Evolutionary conservation across 2,329 filamentous ascomycete genomes (phyloP).

Genomic region (Microsporum audouinii): DNA sequence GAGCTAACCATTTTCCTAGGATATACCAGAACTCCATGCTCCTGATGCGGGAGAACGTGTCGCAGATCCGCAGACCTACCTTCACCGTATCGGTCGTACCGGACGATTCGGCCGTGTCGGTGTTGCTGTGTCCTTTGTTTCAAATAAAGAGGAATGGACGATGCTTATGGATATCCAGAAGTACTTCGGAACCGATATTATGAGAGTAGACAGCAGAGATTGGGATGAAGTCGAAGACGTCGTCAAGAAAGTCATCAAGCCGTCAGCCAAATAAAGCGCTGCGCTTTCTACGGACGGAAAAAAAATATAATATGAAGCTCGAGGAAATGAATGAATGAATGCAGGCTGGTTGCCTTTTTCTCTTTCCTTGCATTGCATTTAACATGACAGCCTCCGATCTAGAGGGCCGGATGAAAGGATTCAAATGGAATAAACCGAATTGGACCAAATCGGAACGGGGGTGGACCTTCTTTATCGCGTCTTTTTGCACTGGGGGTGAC

Average conservation of each 20-base stretch:
- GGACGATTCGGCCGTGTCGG: constrained; percentile 94
- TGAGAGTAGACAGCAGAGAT: constrained; percentile 70
- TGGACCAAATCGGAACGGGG: background rate
- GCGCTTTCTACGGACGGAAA: background rate
- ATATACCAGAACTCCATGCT: constrained; percentile 57
- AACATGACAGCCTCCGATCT: background rate
- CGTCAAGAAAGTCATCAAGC: constrained; percentile 71
- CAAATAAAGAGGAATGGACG: constrained; percentile 68
- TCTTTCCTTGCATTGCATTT: background rate
- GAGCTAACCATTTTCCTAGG: constrained; percentile 24
- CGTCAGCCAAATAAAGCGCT: constrained; percentile 7
- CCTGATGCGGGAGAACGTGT: constrained; percentile 48
- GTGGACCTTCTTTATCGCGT: background rate
- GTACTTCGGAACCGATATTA: constrained; percentile 70
- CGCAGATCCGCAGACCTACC: constrained; percentile 87
- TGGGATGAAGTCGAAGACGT: constrained; percentile 82
- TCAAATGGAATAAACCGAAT: background rate
- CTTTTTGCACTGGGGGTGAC: background rate
- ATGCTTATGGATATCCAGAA: constrained; percentile 69
- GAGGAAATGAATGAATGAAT: background rate
- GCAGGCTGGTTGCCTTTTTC: background rate
- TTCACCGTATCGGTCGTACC: constrained; percentile 94
- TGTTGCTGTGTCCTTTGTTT: constrained; percentile 89
- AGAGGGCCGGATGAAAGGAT: background rate
- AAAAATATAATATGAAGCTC: background rate